A percentile compares a stretch with the other conserved stretches of the same genome.
These are phyloP conservation scores for Diversispora epigaea DNA, from an alignment of 192 early-diverging fungal species.

Conservation along the genomic window DNA sequence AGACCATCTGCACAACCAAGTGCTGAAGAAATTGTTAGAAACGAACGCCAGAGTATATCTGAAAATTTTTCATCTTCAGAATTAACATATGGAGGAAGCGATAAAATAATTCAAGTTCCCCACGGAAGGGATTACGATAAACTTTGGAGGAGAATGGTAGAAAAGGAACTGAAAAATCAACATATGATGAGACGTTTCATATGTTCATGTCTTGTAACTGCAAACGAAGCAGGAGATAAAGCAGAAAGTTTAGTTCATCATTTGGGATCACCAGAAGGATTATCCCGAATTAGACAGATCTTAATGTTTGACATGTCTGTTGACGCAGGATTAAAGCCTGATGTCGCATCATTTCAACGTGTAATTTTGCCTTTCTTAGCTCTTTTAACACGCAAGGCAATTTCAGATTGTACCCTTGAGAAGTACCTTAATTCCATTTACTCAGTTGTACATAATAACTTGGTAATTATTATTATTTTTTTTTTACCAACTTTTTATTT, in stretches of 20 bases:
- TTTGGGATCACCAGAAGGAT: conserved; percentile 25
- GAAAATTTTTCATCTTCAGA: conserved; percentile 23
- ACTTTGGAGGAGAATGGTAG: not conserved
- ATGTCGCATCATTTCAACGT: conserved; percentile 39
- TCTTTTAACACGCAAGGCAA: no score
- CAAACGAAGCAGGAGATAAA: conserved; percentile 32
- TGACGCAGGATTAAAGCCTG: conserved; percentile 22
- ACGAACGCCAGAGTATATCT: not conserved
- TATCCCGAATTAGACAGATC: conserved; percentile 33
- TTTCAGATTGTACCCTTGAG: no score
- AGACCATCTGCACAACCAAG: no score
- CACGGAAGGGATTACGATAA: not conserved
- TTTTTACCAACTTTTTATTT: no score
- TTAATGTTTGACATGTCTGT: conserved; percentile 34
- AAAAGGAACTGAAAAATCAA: not conserved
- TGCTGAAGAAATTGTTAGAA: not conserved
- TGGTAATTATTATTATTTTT: no score
- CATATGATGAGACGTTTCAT: conserved; percentile 25
- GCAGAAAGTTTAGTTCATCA: conserved; percentile 32
- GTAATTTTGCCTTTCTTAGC: conserved; percentile 45
- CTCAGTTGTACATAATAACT: no score
- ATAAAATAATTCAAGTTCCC: conserved; percentile 7
- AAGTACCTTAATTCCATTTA: no score
- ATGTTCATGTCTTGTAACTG: conserved; percentile 25
- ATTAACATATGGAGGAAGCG: conserved; percentile 16